Percentiles rank a stretch among this genome's conserved stretches.
Conservation (phyloP, 2,329 filamentous ascomycete genomes). For the Hypoxylon rubiginosum region DNA sequence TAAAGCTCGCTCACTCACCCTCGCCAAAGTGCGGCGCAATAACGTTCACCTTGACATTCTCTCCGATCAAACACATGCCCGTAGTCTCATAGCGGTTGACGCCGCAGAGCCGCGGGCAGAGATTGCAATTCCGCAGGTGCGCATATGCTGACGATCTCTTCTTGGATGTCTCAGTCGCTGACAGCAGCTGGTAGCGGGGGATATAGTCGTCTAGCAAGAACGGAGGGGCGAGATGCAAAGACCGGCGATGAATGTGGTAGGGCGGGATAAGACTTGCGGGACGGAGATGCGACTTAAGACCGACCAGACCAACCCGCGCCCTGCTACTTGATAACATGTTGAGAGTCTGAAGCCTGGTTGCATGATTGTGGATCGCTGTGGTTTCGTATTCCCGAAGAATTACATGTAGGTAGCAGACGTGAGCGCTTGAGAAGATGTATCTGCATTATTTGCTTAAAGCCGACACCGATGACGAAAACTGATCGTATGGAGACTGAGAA, state of each 20-base stretch:
- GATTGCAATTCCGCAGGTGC: conserved; percentile 82
- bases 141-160: conserved; percentile 81
- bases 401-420: neutral
- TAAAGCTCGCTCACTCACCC: conserved; percentile 59
- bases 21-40: conserved; percentile 90
- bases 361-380: conserved; percentile 25
- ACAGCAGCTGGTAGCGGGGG: conserved; percentile 78
- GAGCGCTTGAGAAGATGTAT: neutral
- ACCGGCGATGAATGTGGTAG: conserved; percentile 12
- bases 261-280: conserved; percentile 13
- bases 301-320: conserved; percentile 14
- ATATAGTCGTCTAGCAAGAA: conserved; percentile 82
- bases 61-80: conserved; percentile 83
- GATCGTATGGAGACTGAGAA: conserved; percentile 3
- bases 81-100: conserved; percentile 86
- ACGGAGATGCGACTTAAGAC: conserved; percentile 8
- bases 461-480: conserved; percentile 37
- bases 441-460: conserved; percentile 12
- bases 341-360: conserved; percentile 17
- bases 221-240: conserved; percentile 69
- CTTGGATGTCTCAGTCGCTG: conserved; percentile 75
- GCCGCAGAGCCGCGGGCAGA: conserved; percentile 82
- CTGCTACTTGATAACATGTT: conserved; percentile 46
- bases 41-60: conserved; percentile 80
- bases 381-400: neutral